Evolutionary conservation across 2,329 filamentous ascomycete species (phyloP), one percentile per base, ranked within the genome.

Genomic region (Neofusicoccum kwambonambiense): DNA sequence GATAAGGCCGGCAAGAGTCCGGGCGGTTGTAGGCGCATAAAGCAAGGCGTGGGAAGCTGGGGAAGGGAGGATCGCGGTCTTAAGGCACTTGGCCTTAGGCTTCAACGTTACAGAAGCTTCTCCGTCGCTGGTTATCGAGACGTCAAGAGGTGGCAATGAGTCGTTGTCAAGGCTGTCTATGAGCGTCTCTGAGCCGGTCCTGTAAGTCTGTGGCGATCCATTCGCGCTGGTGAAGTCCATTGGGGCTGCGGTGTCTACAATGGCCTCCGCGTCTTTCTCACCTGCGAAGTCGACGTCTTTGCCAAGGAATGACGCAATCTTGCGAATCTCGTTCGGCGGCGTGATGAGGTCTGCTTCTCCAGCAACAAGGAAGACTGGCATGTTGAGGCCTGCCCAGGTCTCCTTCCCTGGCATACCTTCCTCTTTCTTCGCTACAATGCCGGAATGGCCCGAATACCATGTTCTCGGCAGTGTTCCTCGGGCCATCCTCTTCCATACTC

Each of bases 1-100:
- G 61, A 97, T 89, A 0, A 96, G 83, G 0, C 92, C 92, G 1
- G 92, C 89, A 9, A 97, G 81, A 5, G 89, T 89, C 58, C 92
- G 89, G 49, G 90, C 90, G 1, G 87, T 91, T 0, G 86, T 83
- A 2, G 92, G 90, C 64, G 89, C 89, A 75, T 96, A 98, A 5
- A 96, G 85, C 31, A 98, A 81, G 12, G 91, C 90, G 77, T 98
- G 94, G 2, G 89, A 90, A 9, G 92, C 91, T 0, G 93, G 93
- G 0, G 86, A 80, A 0, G 91, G 91, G 57, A 97, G 83, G 60
- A 93, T 82, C 22, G 85, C 85, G 0, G 86, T 88, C 72, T 91
- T 89, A 27, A 96, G 81, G 8, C 87, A 78, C 50, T 19, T 47
- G 15, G 39, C 19, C 50, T 57, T 44, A 8, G 64, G 45, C 27